Evolutionary conservation across 176 grass and related monocot species (phyloP), one percentile per base, ranked within the genome.

Genomic region (Lolium perenne): DNA sequence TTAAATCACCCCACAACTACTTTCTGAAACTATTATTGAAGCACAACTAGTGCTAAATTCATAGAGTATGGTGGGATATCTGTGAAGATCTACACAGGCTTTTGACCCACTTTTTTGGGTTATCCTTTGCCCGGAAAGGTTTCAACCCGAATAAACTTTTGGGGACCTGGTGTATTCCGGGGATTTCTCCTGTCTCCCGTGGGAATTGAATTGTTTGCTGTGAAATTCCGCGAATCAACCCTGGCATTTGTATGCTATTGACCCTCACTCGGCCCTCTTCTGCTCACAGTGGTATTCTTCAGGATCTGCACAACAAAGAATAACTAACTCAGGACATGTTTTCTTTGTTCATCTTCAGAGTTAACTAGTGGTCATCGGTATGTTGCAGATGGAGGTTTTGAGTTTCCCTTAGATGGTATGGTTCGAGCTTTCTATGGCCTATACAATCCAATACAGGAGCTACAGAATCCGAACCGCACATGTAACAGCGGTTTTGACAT

Each of bases 251-350:
- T 76, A 10, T 85, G 14, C 88, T 92, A 94, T 74, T 90, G 83
- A 20, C 92, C 95, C 17, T 97, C 93, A 62, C 88, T 79, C n/a
- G 95, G 83, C 50, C 89, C 93, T 90, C 95, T 93, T 91, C 95
- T 93, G 78, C 89, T 92, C 8, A 98, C 93, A 58, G 95, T 95
- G 12, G 95, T 98, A 18, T 98, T 98, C 86, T 98, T 98, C 78
- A 97, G 82, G 66, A 97, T 97, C 95, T 97, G 83, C 88, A 82
- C 75, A 85, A 80, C 6, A 22, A 66, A 60, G 3, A 64, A 77
- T n/a, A 46, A 7, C 29, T 87, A n/a, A 41, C 43, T 76, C 41
- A 81, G 15, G 80, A 84, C 47, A 81, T n/a, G 55, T 41, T 70
- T 51, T 76, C 80, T 85, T 5, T 71, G 5, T 74, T 21, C 71